Conservation (phyloP, 208 protist species). For the Trypanosoma grayi region DNA sequence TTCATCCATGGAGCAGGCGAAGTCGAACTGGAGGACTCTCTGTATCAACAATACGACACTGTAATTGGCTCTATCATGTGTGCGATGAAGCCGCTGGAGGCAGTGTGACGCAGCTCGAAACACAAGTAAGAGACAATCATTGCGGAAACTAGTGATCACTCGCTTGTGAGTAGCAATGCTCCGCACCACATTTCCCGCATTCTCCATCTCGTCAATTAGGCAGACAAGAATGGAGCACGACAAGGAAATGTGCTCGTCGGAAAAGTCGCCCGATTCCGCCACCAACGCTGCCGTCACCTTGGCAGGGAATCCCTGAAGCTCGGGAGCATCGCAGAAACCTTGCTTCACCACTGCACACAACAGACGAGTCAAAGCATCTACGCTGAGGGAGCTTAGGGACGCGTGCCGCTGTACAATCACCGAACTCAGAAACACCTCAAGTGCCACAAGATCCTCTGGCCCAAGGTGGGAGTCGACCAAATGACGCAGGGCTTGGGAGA, state of each 20-base stretch:
- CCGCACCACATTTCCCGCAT: background rate
- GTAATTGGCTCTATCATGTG: conserved; percentile 6
- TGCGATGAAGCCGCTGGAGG: conserved; percentile 10
- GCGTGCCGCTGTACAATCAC: conserved; percentile 25
- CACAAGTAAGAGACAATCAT: conserved; percentile 40
- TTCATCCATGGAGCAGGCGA: conserved; percentile 19
- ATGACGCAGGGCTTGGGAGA: conserved; percentile 38
- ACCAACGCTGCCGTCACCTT: conserved; percentile 7
- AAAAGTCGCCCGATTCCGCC: background rate
- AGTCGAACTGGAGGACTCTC: conserved; percentile 30
- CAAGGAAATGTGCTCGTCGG: conserved; percentile 17
- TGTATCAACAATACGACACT: conserved; percentile 20
- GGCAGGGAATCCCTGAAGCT: conserved; percentile 12
- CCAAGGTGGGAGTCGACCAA: conserved; percentile 34
- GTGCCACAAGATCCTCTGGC: conserved; percentile 6
- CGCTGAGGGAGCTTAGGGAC: conserved; percentile 1
- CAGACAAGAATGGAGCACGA: conserved; percentile 21
- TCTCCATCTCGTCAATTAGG: conserved; percentile 27
- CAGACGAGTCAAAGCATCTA: conserved; percentile 20
- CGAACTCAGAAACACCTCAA: conserved; percentile 22
- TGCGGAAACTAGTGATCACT: conserved; percentile 33
- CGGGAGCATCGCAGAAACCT: conserved; percentile 21
- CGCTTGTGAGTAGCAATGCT: conserved; percentile 8
- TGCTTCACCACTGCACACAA: conserved; percentile 16
- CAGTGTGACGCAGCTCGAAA: conserved; percentile 33